phyloP scores from a whole-genome alignment of 140 eudicot genomes.

The Oenanthe javanica region DNA sequence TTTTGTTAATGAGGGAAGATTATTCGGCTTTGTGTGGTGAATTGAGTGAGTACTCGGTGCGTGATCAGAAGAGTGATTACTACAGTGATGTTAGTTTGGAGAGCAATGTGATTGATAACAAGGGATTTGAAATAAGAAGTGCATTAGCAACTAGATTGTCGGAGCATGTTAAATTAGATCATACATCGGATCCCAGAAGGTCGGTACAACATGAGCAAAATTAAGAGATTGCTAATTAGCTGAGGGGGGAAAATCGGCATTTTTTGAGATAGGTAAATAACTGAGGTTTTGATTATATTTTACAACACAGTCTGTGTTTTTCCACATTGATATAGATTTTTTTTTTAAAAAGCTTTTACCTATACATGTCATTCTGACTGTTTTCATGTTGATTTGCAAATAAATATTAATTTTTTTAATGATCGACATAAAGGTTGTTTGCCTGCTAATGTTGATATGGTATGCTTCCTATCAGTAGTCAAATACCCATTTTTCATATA shows the following conservation, averaged over 20 bases:
- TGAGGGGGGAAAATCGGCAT: slow-evolving; percentile 6
- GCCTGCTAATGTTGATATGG: not conserved
- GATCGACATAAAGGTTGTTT: not conserved
- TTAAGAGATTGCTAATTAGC: slow-evolving; percentile 13
- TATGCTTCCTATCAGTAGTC: not conserved
- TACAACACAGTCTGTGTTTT: not conserved
- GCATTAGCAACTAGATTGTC: slow-evolving; percentile 61
- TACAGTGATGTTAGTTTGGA: slow-evolving; percentile 17
- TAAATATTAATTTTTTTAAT: not conserved
- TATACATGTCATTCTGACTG: not conserved
- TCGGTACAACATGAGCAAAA: slow-evolving; percentile 1
- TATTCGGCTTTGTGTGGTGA: slow-evolving; percentile 51
- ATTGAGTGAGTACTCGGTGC: slow-evolving; percentile 22
- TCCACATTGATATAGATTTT: not conserved
- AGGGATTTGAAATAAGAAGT: slow-evolving; percentile 44
- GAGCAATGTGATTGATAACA: slow-evolving; percentile 22
- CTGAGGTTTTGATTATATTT: not conserved
- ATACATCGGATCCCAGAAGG: not conserved
- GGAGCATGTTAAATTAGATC: slow-evolving; percentile 8
- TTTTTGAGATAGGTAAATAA: slow-evolving; percentile 11
- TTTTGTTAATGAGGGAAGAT: slow-evolving; percentile 76
- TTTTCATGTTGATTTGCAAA: slow-evolving; percentile 1
- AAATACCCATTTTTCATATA: not conserved
- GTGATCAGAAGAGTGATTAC: slow-evolving; percentile 2
- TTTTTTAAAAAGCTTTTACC: not conserved